A percentile compares a stretch with the other conserved stretches of the same genome.
phyloP scores from a whole-genome alignment of 345 rosid species.

The Rhizophora apiculata region DNA sequence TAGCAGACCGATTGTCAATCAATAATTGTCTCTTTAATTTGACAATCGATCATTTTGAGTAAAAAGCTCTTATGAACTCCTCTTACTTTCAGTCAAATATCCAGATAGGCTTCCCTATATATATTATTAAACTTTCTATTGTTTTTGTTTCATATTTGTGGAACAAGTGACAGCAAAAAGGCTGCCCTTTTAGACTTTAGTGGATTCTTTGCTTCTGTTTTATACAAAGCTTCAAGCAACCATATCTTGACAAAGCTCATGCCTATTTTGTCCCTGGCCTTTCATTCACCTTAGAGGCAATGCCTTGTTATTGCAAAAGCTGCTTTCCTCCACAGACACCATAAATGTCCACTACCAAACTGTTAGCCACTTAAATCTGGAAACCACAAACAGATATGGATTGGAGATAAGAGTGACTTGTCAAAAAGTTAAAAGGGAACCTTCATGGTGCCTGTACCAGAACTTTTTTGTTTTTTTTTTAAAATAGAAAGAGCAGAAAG shows the following conservation, averaged over 20 bases:
- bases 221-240: slow-evolving; percentile 12
- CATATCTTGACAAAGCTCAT: background rate
- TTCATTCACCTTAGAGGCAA: slow-evolving; percentile 1
- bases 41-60: background rate
- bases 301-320: slow-evolving; percentile 3
- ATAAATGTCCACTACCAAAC: background rate
- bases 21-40: background rate
- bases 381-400: background rate
- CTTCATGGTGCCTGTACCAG: too few relatives aligned
- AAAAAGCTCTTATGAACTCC: background rate
- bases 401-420: too few relatives aligned
- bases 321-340: background rate
- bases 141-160: background rate
- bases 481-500: background rate
- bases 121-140: background rate
- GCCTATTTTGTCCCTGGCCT: background rate
- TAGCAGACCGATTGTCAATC: background rate
- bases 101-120: slow-evolving; percentile 1
- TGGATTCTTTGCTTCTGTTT: slow-evolving; percentile 13
- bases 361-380: background rate
- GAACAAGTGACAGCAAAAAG: slow-evolving; percentile 5
- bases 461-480: background rate
- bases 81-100: background rate
- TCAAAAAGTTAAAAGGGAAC: too few relatives aligned
- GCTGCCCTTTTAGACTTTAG: slow-evolving; percentile 1